Evolutionary conservation across 306 rosid genomes (phyloP), one percentile per base, ranked within the genome.

Genomic region (Lotus japonicus): DNA sequence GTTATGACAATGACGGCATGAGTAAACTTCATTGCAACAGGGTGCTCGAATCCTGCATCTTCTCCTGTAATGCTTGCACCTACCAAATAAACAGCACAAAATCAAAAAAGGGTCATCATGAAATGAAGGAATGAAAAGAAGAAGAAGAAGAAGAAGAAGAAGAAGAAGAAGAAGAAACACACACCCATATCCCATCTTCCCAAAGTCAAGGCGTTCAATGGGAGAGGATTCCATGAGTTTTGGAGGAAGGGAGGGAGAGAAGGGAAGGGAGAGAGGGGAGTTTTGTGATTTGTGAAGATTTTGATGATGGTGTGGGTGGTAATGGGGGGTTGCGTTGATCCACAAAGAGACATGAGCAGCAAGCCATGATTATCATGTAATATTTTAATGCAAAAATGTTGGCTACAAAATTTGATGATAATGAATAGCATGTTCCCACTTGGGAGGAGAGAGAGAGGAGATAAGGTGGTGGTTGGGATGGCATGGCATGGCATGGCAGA

Each of bases 151-250:
- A 21, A 21, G 26, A 21, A 21, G 26, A 21, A 21, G 31, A 31
- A 1, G 31, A 50, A 7, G 7, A 4, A 77, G 2, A 31, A 5
- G 36, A 5, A 31, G 36, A 5, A 31, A 3, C 3, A 35, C 39
- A 1, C 2, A 95, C 99, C 99, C 99, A 56, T 71, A 88, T 8
- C 95, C 99, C 99, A 95, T 95, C 88, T 83, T 95, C 81, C 99
- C 99, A 69, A 90, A 95, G 77, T 80, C 90, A 58, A 79, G 86
- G 69, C 99, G 97, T 70, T 88, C 95, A 78, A 75, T 64, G 60
- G 70, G 31, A 69, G 92, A 73, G 83, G 63, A 80, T 80, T 87
- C 99, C 99, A 94, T 90, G 85, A 61, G 82, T 78, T 35, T 33
- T 65, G 74, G 55, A 72, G 67, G 79, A 54, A 58, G 65, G 19